Evolutionary conservation across 192 early-diverging fungal genomes (phyloP).

Genomic region (Mortierella claussenii): DNA sequence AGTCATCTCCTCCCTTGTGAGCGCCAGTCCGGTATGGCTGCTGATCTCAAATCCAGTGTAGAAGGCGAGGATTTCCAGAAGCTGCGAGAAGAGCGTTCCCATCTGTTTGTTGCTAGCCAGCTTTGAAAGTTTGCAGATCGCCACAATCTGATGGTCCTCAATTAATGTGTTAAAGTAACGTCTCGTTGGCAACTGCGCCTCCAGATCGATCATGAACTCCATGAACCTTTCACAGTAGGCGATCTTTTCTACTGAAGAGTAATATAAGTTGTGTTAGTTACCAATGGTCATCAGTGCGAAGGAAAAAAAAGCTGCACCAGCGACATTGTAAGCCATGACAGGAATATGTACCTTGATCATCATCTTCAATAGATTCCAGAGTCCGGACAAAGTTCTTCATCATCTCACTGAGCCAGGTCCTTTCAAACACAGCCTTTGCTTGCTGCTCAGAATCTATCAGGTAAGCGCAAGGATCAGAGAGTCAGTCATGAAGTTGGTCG

Average conservation of each 20-base stretch:
- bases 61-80: slow-evolving; percentile 74
- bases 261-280: too few species aligned
- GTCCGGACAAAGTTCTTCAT: slow-evolving; percentile 73
- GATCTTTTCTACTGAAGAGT: slow-evolving; percentile 57
- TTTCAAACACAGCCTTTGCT: slow-evolving; percentile 63
- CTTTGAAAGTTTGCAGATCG: slow-evolving; percentile 60
- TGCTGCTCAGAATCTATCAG: slow-evolving; percentile 59
- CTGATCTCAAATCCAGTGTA: slow-evolving; percentile 86
- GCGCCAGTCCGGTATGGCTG: slow-evolving; percentile 79
- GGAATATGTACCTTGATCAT: slow-evolving; percentile 53
- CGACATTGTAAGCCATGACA: too few species aligned
- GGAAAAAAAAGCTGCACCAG: too few species aligned
- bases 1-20: slow-evolving; percentile 73
- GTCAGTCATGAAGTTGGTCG: too few species aligned
- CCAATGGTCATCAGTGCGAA: too few species aligned
- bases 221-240: slow-evolving; percentile 77
- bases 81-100: slow-evolving; percentile 66
- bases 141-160: slow-evolving; percentile 80
- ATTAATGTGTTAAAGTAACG: slow-evolving; percentile 85
- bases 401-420: slow-evolving; percentile 73
- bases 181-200: slow-evolving; percentile 92
- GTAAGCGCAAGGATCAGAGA: background rate
- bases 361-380: slow-evolving; percentile 63
- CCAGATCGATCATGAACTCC: slow-evolving; percentile 89
- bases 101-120: slow-evolving; percentile 49